Evolutionary conservation across 129 eudicot species (phyloP), one percentile per base, ranked within the genome.

Genomic region (Ambrosia trifida): DNA sequence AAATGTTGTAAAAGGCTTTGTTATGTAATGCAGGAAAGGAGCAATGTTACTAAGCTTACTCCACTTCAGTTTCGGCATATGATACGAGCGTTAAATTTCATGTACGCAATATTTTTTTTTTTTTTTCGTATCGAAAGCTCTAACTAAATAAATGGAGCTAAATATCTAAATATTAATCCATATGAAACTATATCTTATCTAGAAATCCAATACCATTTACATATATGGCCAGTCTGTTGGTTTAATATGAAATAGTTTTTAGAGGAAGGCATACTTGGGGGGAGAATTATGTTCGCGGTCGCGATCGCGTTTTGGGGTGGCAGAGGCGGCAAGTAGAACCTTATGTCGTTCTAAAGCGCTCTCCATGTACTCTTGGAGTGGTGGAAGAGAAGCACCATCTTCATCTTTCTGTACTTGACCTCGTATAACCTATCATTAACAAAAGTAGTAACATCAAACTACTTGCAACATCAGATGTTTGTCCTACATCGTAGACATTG

Each of bases 321-420:
- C 70, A 43, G 76, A 64, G n/a, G 74, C 80, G 10, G 74, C 81
- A 5, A 76, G 72, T 63, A 90, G 60, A 74, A 87, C 79, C 65
- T 50, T 80, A 33, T 72, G 86, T 61, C 97, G 76, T 71, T 69
- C 80, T 40, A 7, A 58, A 18, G 99, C 96, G 64, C 99, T 85
- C 38, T 81, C 86, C 0, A 83, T 79, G 81, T 95, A 95, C 73
- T 90, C 99, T 45, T 73, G 71, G 28, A 90, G 79, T 47, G 97
- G 96, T 57, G 99, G 97, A 70, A 95, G 96, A 13, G 86, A 78
- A 52, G 77, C 72, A 28, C 77, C 74, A 12, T 82, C 80, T 64
- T 74, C 92, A 9, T 46, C 69, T 85, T 77, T 83, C 5, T 66
- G 79, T 54, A 83, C 83, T 84, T 95, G 86, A 28, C 93, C 95